A percentile compares a stretch with the other conserved stretches of the same genome.
These are phyloP conservation scores for Tetrapisispora namnaoensis DNA, from an alignment of 805 yeast species.

Conservation along the genomic window DNA sequence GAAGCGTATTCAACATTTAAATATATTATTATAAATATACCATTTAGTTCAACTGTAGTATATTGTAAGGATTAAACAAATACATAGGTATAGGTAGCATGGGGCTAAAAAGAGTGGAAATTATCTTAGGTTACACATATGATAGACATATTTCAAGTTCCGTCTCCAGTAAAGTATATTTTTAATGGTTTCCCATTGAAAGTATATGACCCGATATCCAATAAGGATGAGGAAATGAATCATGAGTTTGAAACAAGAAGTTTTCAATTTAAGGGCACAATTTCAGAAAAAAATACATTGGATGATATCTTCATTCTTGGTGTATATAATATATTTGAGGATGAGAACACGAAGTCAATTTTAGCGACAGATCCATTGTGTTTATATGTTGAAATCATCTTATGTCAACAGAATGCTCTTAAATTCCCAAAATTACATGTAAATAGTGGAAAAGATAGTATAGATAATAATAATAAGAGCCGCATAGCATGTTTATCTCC, in stretches of 20 bases:
- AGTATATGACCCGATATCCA: slow-evolving; percentile 32
- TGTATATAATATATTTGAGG: slow-evolving; percentile 38
- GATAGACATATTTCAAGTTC: slow-evolving; percentile 1
- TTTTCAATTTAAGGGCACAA: slow-evolving; percentile 12
- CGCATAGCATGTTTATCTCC: slow-evolving; percentile 38
- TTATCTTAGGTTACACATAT: neutral
- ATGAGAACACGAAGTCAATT: slow-evolving; percentile 18
- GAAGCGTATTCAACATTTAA: no score
- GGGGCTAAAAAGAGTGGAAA: neutral
- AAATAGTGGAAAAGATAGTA: slow-evolving; percentile 5
- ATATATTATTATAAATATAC: no score
- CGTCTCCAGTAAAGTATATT: slow-evolving; percentile 15
- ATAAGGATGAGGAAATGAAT: slow-evolving; percentile 22
- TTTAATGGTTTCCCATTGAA: slow-evolving; percentile 45
- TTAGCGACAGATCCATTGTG: slow-evolving; percentile 55
- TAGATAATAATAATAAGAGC: slow-evolving; percentile 12
- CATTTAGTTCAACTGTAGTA: no score
- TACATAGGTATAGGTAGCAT: no score
- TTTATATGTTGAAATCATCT: slow-evolving; percentile 35
- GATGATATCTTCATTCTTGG: slow-evolving; percentile 40
- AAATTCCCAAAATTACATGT: slow-evolving; percentile 32
- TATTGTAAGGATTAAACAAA: no score
- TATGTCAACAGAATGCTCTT: slow-evolving; percentile 34
- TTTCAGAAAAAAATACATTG: slow-evolving; percentile 4
- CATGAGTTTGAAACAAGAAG: slow-evolving; percentile 17